phyloP scores from a whole-genome alignment of 2,329 filamentous ascomycete genomes.

The Cordyceps cateniannulata region DNA sequence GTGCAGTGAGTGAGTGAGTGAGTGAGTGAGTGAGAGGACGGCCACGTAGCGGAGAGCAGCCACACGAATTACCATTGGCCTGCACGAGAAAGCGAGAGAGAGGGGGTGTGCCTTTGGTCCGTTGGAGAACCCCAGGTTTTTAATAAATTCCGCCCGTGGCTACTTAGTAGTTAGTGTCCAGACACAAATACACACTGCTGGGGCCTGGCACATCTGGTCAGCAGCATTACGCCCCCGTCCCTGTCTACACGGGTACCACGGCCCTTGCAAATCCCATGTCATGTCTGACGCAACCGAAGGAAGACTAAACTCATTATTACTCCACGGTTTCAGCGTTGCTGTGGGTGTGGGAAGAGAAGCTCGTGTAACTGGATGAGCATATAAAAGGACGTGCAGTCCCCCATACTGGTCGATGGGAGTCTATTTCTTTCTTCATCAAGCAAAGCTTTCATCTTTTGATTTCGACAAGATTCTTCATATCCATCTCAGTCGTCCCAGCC shows the following conservation, averaged over 20 bases:
- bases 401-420: background rate
- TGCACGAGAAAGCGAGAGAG: background rate
- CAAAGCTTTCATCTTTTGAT: background rate
- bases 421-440: background rate
- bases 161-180: background rate
- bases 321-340: background rate
- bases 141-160: background rate
- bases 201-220: background rate
- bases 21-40: background rate
- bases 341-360: background rate
- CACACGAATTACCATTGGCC: background rate
- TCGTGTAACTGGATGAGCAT: background rate
- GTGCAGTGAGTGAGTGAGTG: background rate
- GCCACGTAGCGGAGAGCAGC: background rate
- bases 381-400: slow-evolving; percentile 6
- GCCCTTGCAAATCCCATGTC: slow-evolving; percentile 10
- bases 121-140: background rate
- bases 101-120: background rate
- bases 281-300: slow-evolving; percentile 4
- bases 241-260: slow-evolving; percentile 1
- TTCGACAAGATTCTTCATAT: background rate
- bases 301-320: background rate
- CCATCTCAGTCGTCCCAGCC: background rate
- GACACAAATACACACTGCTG: background rate
- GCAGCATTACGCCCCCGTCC: background rate